Evolutionary conservation across 2,329 filamentous ascomycete species (phyloP), one percentile per base, ranked within the genome.

Genomic region (Aspergillus niger): DNA sequence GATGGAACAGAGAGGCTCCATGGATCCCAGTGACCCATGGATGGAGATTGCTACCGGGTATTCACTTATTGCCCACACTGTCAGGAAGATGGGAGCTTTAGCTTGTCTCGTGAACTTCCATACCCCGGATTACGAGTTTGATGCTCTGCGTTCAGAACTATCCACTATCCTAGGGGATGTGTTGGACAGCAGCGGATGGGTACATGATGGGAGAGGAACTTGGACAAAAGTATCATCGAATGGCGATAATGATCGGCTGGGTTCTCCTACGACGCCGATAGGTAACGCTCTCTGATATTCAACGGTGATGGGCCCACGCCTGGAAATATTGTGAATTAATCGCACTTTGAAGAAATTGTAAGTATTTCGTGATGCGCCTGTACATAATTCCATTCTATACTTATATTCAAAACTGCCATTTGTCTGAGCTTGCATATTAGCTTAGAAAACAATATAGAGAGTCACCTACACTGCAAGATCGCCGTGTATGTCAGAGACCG

Each of bases 11-110:
- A 68, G 72, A 43, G 75, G 72, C 3, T 76, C 75, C 1, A 69
- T 79, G 65, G 77, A 80, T 41, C 70, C 76, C 7, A 76, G 76
- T 22, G 77, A 80, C 59, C 76, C 77, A 0, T 85, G 85, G 83
- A 81, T 82, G 74, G 83, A 86, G 70, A 80, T 83, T 13, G 78
- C 82, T 60, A 81, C 80, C 2, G 75, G 79, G 0, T 86, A 86
- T 68, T 76, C 74, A 3, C 69, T 82, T 32, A 75, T 86, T 28
- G 74, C 73, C 8, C 72, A 76, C 60, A 65, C 71, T 20, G 71
- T 79, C 32, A 65, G 65, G 17, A 67, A 70, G 6, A 53, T 74
- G 11, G 65, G 67, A 2, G 57, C 56, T 6, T 61, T 57, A 43
- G 65, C 65, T n/a, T 55, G 63, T 24, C 44, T 71, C 55, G 49